Conservation (phyloP, 495 filamentous ascomycete genomes). For the Penicillium daleae region DNA sequence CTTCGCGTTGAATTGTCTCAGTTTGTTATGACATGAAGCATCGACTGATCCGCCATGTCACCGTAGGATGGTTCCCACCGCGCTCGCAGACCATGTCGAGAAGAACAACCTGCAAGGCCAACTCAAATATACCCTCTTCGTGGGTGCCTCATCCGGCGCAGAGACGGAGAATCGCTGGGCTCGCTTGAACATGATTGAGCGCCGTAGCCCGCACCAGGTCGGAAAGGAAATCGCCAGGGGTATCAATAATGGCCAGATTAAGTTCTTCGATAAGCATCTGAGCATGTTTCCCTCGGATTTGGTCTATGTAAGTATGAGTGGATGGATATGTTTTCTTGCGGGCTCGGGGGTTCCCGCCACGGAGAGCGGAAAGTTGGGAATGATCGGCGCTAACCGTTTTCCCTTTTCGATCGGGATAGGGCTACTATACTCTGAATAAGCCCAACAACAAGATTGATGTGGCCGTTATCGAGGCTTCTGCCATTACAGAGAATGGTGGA, state of each 20-base stretch:
- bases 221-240: constrained; percentile 90
- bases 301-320: constrained; percentile 63
- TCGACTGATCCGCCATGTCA: neutral
- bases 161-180: constrained; percentile 95
- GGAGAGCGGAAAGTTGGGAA: constrained; percentile 5
- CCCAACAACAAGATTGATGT: constrained; percentile 76
- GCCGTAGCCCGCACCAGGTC: constrained; percentile 84
- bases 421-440: constrained; percentile 81
- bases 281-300: constrained; percentile 92
- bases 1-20: neutral
- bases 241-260: constrained; percentile 86
- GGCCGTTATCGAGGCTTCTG: constrained; percentile 82
- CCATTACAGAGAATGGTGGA: constrained; percentile 90
- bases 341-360: constrained; percentile 18
- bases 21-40: neutral
- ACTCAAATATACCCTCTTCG: constrained; percentile 83
- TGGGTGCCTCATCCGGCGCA: constrained; percentile 84
- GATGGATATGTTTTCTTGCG: neutral
- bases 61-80: constrained; percentile 76
- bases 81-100: constrained; percentile 87
- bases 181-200: constrained; percentile 82
- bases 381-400: constrained; percentile 23
- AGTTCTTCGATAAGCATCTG: constrained; percentile 91
- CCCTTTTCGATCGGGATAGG: constrained; percentile 40
- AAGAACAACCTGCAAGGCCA: constrained; percentile 84